Evolutionary conservation across 805 yeast species (phyloP).

Genomic region (Saturnispora gosingensis): DNA sequence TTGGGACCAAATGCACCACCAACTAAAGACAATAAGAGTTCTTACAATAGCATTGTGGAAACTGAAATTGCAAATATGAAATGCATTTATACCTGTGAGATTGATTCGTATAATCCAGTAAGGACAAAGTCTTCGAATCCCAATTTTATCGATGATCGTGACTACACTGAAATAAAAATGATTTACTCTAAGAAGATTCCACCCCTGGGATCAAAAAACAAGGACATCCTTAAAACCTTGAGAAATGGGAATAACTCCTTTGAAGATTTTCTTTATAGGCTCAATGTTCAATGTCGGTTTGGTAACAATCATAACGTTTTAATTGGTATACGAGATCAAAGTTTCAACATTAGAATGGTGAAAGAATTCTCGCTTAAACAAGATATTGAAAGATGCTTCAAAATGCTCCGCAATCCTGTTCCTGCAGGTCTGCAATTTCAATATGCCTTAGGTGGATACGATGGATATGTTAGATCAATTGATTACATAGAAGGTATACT

Average conservation of each 20-base stretch:
- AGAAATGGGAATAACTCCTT: constrained; percentile 9
- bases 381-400: constrained; percentile 11
- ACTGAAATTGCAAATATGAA: constrained; percentile 4
- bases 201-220: neutral
- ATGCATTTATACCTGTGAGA: constrained; percentile 12
- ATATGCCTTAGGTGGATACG: constrained; percentile 4
- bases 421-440: neutral
- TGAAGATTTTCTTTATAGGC: constrained; percentile 4
- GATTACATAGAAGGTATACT: constrained; percentile 9
- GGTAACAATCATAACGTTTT: constrained; percentile 7
- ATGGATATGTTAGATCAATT: constrained; percentile 3
- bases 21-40: constrained; percentile 11
- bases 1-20: constrained; percentile 5
- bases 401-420: neutral
- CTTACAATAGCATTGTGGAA: constrained; percentile 9
- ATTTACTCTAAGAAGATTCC: constrained; percentile 12
- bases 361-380: constrained; percentile 5
- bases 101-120: constrained; percentile 8
- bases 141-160: neutral
- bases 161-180: constrained; percentile 15
- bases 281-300: constrained; percentile 12
- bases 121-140: neutral
- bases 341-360: constrained; percentile 10
- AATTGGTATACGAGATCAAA: constrained; percentile 13
- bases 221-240: constrained; percentile 5